These are phyloP conservation scores for Trichosporon sp. DNA, from an alignment of 1,284 basidiomycete genomes.

Conservation along the genomic window DNA sequence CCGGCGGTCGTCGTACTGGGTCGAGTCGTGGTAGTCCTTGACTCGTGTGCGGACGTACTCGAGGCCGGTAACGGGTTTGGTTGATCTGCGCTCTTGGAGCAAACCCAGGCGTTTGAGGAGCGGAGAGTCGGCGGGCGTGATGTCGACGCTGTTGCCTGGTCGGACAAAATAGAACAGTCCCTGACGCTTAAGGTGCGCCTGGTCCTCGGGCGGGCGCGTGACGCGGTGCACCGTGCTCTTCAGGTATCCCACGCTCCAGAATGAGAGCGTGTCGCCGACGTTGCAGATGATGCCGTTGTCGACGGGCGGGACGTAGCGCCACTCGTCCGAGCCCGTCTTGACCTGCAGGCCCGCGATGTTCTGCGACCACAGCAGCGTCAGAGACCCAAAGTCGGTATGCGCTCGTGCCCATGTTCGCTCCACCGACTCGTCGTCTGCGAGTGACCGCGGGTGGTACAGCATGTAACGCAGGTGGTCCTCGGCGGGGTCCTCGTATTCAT, in stretches of 20 bases:
- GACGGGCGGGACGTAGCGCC: slow-evolving; percentile 41
- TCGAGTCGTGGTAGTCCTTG: slow-evolving; percentile 26
- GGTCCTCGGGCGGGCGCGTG: slow-evolving; percentile 41
- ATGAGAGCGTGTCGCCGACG: slow-evolving; percentile 44
- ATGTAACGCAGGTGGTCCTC: slow-evolving; percentile 48
- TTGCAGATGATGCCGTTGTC: slow-evolving; percentile 44
- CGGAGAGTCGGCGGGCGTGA: slow-evolving; percentile 38
- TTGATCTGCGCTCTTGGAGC: slow-evolving; percentile 21
- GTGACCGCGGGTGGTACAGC: slow-evolving; percentile 43
- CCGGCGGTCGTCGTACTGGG: slow-evolving; percentile 17
- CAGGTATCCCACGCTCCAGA: slow-evolving; percentile 45
- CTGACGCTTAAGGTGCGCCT: slow-evolving; percentile 40
- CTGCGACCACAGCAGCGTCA: slow-evolving; percentile 45
- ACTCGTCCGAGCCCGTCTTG: slow-evolving; percentile 40
- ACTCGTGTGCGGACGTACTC: slow-evolving; percentile 29
- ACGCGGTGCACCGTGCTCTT: slow-evolving; percentile 45
- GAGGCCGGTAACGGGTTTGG: slow-evolving; percentile 24
- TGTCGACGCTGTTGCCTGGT: slow-evolving; percentile 42
- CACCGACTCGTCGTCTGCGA: slow-evolving; percentile 41
- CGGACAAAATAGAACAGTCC: slow-evolving; percentile 45
- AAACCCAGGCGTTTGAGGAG: slow-evolving; percentile 37
- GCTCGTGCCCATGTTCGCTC: slow-evolving; percentile 43
- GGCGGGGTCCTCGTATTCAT: slow-evolving; percentile 38
- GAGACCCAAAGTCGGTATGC: slow-evolving; percentile 43
- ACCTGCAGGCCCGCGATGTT: slow-evolving; percentile 45